Evolutionary conservation across 495 filamentous ascomycete species (phyloP).

Genomic region (Halenospora varia): DNA sequence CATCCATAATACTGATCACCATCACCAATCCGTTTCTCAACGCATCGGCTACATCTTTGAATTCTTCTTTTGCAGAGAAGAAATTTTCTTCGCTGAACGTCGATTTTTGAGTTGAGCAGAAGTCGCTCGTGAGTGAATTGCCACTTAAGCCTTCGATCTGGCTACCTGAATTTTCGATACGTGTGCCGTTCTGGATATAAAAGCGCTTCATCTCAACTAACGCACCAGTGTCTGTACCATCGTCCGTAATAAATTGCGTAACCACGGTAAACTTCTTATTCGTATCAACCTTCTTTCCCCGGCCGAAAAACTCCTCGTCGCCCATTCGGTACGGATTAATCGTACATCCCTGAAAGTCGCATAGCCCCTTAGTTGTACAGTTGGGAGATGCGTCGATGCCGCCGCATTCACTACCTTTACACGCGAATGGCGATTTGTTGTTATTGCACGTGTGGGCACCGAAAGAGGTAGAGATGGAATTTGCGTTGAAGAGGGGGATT

Average conservation of each 20-base stretch:
- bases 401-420: too few relatives aligned
- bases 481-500: conserved; percentile 67
- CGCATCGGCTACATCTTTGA: conserved; percentile 48
- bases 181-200: conserved; percentile 56
- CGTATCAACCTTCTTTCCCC: conserved; percentile 52
- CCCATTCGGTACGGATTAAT: conserved; percentile 64
- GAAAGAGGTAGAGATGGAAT: conserved; percentile 55
- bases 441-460: conserved; percentile 38
- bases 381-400: background rate
- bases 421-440: too few relatives aligned
- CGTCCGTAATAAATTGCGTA: conserved; percentile 61
- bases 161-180: conserved; percentile 30
- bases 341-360: conserved; percentile 70
- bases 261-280: conserved; percentile 59
- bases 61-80: conserved; percentile 50
- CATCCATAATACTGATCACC: conserved; percentile 64
- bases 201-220: conserved; percentile 56
- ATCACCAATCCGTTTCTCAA: conserved; percentile 58
- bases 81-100: conserved; percentile 52
- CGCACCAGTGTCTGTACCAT: conserved; percentile 47
- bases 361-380: conserved; percentile 49
- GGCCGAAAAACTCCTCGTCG: conserved; percentile 52
- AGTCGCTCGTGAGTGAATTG: conserved; percentile 53
- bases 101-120: conserved; percentile 54
- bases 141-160: conserved; percentile 46